Evolutionary conservation across 2,329 filamentous ascomycete genomes (phyloP).

Genomic region (Colletotrichum sansevieriae): DNA sequence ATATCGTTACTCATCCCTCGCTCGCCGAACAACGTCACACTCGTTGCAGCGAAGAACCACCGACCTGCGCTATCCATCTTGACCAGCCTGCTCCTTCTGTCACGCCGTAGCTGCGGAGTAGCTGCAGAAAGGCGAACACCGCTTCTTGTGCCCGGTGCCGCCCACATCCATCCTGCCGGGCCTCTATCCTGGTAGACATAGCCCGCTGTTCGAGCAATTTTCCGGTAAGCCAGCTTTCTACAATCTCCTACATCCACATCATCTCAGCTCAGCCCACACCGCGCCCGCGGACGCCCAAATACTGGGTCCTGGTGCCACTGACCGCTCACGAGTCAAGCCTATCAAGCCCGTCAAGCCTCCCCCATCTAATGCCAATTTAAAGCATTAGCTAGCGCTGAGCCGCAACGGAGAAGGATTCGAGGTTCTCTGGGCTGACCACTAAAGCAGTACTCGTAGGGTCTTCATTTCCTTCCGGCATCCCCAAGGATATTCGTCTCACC

Average conservation of each 20-base stretch:
- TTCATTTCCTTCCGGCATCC: constrained; percentile 26
- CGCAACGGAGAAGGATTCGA: constrained; percentile 17
- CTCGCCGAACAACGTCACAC: constrained; percentile 9
- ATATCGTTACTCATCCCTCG: background rate
- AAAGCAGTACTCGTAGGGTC: constrained; percentile 30
- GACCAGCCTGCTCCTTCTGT: constrained; percentile 12
- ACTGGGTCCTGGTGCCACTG: constrained; percentile 29
- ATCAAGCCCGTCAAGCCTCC: constrained; percentile 12
- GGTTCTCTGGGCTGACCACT: constrained; percentile 35
- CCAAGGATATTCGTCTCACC: constrained; percentile 26
- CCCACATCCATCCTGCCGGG: background rate
- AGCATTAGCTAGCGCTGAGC: constrained; percentile 26
- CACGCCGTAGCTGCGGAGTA: constrained; percentile 4
- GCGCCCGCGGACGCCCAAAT: constrained; percentile 21
- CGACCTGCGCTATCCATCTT: background rate
- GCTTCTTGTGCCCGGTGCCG: constrained; percentile 14
- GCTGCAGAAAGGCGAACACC: constrained; percentile 12
- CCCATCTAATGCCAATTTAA: constrained; percentile 9
- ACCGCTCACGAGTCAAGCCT: constrained; percentile 31
- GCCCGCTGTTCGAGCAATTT: background rate
- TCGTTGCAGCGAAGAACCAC: constrained; percentile 13
- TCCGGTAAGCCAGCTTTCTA: constrained; percentile 25
- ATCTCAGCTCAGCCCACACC: constrained; percentile 32
- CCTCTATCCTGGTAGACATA: constrained; percentile 4
- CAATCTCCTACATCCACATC: constrained; percentile 3